Evolutionary conservation across 129 eudicot species (phyloP).

Genomic region (Calendula officinalis): DNA sequence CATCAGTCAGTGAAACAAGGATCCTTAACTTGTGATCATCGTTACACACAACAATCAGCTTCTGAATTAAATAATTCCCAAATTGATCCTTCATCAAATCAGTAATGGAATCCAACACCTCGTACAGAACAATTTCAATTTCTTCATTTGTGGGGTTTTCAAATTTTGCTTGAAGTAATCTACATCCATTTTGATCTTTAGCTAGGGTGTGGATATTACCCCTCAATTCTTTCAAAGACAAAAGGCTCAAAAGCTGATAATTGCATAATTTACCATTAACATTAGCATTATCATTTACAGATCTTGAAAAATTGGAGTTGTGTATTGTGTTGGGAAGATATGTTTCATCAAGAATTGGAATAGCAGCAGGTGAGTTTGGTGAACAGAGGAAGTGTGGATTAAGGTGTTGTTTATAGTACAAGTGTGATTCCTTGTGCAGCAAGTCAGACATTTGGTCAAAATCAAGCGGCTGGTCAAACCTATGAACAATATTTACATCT

Average conservation of each 20-base stretch:
- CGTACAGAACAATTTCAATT: slow-evolving; percentile 47
- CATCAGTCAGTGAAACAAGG: slow-evolving; percentile 39
- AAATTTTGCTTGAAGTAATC: slow-evolving; percentile 39
- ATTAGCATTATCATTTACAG: slow-evolving; percentile 3
- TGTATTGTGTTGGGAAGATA: background rate
- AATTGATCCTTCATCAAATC: slow-evolving; percentile 63
- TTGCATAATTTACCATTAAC: slow-evolving; percentile 4
- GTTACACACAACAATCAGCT: slow-evolving; percentile 53
- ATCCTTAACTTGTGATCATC: slow-evolving; percentile 67
- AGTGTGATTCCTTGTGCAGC: slow-evolving; percentile 46
- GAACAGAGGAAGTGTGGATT: slow-evolving; percentile 7
- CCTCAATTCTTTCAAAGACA: slow-evolving; percentile 39
- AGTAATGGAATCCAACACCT: slow-evolving; percentile 39
- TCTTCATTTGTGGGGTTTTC: slow-evolving; percentile 43
- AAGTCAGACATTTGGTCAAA: slow-evolving; percentile 41
- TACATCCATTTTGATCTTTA: slow-evolving; percentile 51
- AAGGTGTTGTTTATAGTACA: slow-evolving; percentile 6
- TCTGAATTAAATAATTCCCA: slow-evolving; percentile 52
- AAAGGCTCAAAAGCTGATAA: slow-evolving; percentile 14
- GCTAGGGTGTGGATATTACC: slow-evolving; percentile 45
- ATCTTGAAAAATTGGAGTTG: slow-evolving; percentile 17
- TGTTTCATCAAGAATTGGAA: slow-evolving; percentile 7
- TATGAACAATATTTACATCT: background rate
- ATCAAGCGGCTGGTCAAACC: slow-evolving; percentile 34
- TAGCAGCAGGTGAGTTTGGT: slow-evolving; percentile 16